Conservation (phyloP, 2,329 filamentous ascomycete species). For the Colletotrichum brevisporum region DNA sequence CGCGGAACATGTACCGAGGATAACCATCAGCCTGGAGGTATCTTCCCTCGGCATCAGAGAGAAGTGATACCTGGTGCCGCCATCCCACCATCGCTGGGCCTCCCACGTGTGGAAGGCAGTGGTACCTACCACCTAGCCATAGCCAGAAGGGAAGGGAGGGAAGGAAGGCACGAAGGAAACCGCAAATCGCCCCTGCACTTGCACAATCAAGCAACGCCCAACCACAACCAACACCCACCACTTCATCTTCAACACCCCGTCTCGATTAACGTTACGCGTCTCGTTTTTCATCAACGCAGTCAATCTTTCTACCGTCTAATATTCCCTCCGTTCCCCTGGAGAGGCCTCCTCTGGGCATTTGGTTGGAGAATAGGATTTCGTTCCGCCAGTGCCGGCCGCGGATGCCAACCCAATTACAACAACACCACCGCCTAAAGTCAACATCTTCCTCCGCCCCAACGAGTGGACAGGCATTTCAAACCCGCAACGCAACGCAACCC, state of each 20-base stretch:
- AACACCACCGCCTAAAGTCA: neutral
- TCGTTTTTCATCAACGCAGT: too few relatives aligned
- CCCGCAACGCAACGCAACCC: neutral
- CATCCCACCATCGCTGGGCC: neutral
- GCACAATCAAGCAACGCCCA: too few relatives aligned
- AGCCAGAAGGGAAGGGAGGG: neutral
- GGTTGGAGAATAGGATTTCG: conserved; percentile 8
- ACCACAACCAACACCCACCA: too few relatives aligned
- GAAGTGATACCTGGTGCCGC: conserved; percentile 11
- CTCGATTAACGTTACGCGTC: too few relatives aligned
- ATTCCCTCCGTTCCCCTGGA: too few relatives aligned
- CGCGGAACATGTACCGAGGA: conserved; percentile 11
- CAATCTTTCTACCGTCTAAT: too few relatives aligned
- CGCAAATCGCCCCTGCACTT: too few relatives aligned
- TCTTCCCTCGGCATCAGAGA: neutral
- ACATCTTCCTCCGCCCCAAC: neutral
- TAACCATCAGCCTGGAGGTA: conserved; percentile 19
- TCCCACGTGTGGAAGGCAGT: conserved; percentile 38
- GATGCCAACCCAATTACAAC: conserved; percentile 4
- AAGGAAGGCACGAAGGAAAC: conserved; percentile 31
- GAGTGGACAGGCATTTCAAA: neutral
- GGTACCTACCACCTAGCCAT: conserved; percentile 3
- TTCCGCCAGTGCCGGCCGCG: conserved; percentile 7
- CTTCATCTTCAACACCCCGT: too few relatives aligned
- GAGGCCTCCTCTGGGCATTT: neutral